Conservation (phyloP, 371 early-diverging fungal species). For the Lichtheimia ramosa region DNA sequence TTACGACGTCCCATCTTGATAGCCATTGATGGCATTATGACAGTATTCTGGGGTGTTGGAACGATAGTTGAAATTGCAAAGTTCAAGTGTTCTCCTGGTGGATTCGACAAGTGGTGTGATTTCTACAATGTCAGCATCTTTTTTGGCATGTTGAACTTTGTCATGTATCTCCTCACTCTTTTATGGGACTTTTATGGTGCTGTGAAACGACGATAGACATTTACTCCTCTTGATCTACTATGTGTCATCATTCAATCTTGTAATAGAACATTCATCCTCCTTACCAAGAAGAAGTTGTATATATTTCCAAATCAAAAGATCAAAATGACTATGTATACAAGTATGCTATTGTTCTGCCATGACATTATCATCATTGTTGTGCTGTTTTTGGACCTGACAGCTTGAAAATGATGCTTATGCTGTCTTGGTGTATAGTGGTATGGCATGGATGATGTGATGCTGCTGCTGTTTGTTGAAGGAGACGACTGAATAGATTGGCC, state of each 20-base stretch:
- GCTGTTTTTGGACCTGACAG: neutral
- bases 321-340: neutral
- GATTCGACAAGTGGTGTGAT: slow-evolving; percentile 50
- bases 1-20: slow-evolving; percentile 46
- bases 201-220: neutral
- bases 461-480: neutral
- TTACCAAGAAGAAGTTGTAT: too few relatives aligned
- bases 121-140: slow-evolving; percentile 59
- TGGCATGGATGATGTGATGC: neutral
- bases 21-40: slow-evolving; percentile 47
- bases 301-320: too few relatives aligned
- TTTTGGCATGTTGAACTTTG: slow-evolving; percentile 49
- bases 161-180: slow-evolving; percentile 36
- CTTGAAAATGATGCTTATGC: neutral
- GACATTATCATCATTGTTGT: neutral
- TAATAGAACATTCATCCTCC: too few relatives aligned
- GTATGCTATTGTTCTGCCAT: neutral
- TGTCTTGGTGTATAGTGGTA: neutral
- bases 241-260: too few relatives aligned
- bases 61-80: slow-evolving; percentile 55
- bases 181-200: slow-evolving; percentile 53
- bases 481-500: neutral
- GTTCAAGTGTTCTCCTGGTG: slow-evolving; percentile 47
- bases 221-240: neutral
- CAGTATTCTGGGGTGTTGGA: slow-evolving; percentile 54